Evolutionary conservation across 345 rosid species (phyloP), one percentile per base, ranked within the genome.

Genomic region (Gossypium rotundifolium): DNA sequence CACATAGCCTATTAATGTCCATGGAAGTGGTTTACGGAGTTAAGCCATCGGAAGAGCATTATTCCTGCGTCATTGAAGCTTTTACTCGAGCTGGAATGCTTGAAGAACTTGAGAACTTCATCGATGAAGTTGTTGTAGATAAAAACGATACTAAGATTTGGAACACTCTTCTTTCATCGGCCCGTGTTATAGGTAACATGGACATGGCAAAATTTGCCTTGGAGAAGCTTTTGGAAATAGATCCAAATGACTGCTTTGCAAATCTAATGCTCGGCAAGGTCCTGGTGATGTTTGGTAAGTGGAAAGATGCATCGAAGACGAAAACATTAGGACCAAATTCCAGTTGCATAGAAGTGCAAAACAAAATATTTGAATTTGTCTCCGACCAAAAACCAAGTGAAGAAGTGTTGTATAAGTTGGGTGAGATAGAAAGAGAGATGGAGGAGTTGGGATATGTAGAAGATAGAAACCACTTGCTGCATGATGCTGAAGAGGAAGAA

Each of bases 31-130:
- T 70, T 63, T 70, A 70, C 46, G 80, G 53, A 46, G 76, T 63
- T 38, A 45, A 79, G 23, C 60, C 75, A 74, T 70, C 72, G 29
- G 72, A 79, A 70, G 81, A 74, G 75, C 81, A 74, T 46, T 79
- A 55, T 74, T 74, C 78, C 27, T 70, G 71, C 72, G 53, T 70
- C 53, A 73, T 81, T 51, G 83, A 73, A 69, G 78, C 74, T 77
- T 63, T 77, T 63, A 72, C 77, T 25, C 67, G 73, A 57, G 69
- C 76, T 65, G 78, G 75, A 16, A 74, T 74, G 78, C 61, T 73
- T 20, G 78, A 77, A 48, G 75, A 70, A 55, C 78, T 49, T 66
- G 73, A 63, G 48, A 69, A 74, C 52, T 79, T 79, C 42, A 70
- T 79, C 33, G 2, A 68, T n/a, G 54, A 72, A 59, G 51, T 70